A percentile compares a stretch with the other conserved stretches of the same genome.
These are phyloP conservation scores for Alternaria hordeiaustralica DNA, from an alignment of 2,329 filamentous ascomycete genomes.

Conservation along the genomic window DNA sequence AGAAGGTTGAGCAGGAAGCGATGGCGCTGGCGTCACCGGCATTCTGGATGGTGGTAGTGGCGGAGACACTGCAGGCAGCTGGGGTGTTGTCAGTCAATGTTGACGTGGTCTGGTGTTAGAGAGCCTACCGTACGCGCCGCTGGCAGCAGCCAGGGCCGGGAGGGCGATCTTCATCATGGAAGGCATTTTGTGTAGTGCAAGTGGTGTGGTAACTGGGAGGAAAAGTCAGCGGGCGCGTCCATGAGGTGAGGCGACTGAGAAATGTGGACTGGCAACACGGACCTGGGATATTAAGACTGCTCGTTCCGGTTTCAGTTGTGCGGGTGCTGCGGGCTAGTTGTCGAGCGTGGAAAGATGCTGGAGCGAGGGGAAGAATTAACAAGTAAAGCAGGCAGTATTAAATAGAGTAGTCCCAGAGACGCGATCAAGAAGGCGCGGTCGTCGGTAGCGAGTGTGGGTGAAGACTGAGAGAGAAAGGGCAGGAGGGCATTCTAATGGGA, in stretches of 20 bases:
- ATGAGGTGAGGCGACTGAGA: conserved; percentile 15
- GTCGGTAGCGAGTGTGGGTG: conserved; percentile 30
- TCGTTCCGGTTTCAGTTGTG: conserved; percentile 24
- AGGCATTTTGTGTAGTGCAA: conserved; percentile 52
- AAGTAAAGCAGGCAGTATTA: conserved; percentile 39
- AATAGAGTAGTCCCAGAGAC: conserved; percentile 31
- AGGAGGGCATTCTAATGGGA: conserved; percentile 11
- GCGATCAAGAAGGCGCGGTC: conserved; percentile 30
- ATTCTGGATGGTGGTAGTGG: conserved; percentile 65
- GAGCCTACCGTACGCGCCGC: conserved; percentile 58
- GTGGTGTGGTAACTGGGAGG: conserved; percentile 31
- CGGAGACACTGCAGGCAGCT: conserved; percentile 52
- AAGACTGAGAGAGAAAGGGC: conserved; percentile 25
- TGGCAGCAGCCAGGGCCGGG: conserved; percentile 61
- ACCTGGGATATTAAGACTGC: conserved; percentile 49
- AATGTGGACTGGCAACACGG: conserved; percentile 22
- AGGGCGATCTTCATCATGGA: conserved; percentile 62
- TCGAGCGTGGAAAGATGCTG: conserved; percentile 41
- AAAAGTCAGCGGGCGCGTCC: conserved; percentile 33
- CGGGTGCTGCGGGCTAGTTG: conserved; percentile 27
- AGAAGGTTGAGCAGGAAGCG: conserved; percentile 69
- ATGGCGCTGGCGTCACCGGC: conserved; percentile 66
- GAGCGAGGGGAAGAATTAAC: conserved; percentile 50
- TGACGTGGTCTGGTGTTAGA: background rate
- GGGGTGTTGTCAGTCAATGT: conserved; percentile 25